phyloP scores from a whole-genome alignment of 2,329 filamentous ascomycete species.

The Calonectria multiphialidica region DNA sequence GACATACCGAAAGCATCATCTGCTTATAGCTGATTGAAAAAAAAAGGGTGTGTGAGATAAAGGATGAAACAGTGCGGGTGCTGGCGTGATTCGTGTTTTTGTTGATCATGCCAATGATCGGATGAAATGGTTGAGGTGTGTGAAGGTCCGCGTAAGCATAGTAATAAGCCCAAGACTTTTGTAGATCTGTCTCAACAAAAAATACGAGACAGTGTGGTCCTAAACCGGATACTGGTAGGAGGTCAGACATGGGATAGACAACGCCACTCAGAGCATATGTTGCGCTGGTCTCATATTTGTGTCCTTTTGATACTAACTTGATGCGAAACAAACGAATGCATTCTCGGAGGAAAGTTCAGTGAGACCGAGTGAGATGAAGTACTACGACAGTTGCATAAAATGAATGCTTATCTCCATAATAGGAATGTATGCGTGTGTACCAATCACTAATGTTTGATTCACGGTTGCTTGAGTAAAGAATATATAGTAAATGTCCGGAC shows the following conservation, averaged over 20 bases:
- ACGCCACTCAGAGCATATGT: neutral
- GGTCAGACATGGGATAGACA: neutral
- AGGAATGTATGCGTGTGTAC: neutral
- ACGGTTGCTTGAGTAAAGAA: neutral
- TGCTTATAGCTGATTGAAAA: neutral
- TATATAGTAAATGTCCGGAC: neutral
- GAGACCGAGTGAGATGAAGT: neutral
- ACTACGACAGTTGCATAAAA: neutral
- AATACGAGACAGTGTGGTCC: neutral
- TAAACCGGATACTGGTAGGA: neutral
- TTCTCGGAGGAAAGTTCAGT: neutral
- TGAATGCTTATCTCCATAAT: neutral
- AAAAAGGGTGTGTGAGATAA: neutral
- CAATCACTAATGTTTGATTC: neutral
- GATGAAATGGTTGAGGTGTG: neutral
- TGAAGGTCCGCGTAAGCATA: conserved; percentile 5
- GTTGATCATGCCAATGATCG: neutral
- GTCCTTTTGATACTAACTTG: no score
- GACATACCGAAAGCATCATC: neutral
- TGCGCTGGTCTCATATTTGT: no score
- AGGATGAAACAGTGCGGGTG: neutral
- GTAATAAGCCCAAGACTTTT: conserved; percentile 1
- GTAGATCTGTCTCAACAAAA: conserved; percentile 9
- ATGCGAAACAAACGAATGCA: no score
- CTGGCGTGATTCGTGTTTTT: neutral